A percentile compares a stretch with the other conserved stretches of the same genome.
phyloP scores from a whole-genome alignment of 306 rosid species.

The Castanea mollissima region DNA sequence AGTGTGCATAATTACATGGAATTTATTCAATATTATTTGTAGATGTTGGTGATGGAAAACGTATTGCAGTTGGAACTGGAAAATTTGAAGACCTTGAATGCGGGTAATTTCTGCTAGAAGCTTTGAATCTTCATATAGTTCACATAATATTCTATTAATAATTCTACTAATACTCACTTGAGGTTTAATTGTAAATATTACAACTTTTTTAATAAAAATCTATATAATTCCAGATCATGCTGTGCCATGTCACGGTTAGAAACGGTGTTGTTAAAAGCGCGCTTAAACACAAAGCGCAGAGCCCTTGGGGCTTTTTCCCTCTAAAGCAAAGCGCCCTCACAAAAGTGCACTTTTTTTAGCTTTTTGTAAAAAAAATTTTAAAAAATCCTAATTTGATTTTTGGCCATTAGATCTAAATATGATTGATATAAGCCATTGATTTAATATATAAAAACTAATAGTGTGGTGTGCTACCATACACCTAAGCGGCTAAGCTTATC shows the following conservation, averaged over 20 bases:
- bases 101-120: constrained; percentile 48
- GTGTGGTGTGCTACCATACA: no score
- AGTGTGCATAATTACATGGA: constrained; percentile 14
- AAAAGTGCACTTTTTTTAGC: no score
- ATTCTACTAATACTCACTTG: background rate
- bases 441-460: no score
- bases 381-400: no score
- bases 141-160: background rate
- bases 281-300: no score
- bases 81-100: constrained; percentile 71
- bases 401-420: no score
- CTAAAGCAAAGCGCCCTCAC: no score
- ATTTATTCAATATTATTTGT: constrained; percentile 30
- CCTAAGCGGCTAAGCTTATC: no score
- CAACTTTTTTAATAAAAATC: background rate
- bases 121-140: background rate
- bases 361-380: no score
- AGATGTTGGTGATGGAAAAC: constrained; percentile 74
- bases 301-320: no score
- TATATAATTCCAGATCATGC: background rate
- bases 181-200: constrained; percentile 1
- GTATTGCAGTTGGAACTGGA: constrained; percentile 70
- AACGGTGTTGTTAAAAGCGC: no score
- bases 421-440: no score
- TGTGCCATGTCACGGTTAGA: background rate